Percentiles rank a stretch among this genome's conserved stretches.
phyloP scores from a whole-genome alignment of 2,329 filamentous ascomycete species.

The Penicillium occitanis region DNA sequence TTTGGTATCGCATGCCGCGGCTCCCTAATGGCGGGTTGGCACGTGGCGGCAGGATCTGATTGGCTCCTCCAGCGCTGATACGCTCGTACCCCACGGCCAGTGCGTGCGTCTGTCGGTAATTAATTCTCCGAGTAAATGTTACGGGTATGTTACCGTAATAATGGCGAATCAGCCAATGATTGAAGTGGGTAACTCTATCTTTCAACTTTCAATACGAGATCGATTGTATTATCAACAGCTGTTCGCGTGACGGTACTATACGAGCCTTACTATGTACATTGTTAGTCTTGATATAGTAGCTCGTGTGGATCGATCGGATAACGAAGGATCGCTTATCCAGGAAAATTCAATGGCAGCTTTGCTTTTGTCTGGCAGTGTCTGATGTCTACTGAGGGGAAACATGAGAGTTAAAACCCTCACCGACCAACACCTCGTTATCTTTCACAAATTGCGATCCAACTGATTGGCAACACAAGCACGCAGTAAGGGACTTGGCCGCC shows the following conservation, averaged over 20 bases:
- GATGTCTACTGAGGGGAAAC: not conserved
- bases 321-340: not conserved
- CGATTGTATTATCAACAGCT: not conserved
- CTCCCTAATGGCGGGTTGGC: slow-evolving; percentile 6
- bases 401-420: not conserved
- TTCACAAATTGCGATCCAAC: not conserved
- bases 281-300: not conserved
- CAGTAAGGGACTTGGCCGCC: not conserved
- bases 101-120: not conserved
- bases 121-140: not conserved
- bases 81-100: slow-evolving; percentile 9
- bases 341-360: not conserved
- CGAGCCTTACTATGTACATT: not conserved
- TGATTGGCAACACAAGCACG: not conserved
- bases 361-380: not conserved
- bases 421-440: not conserved
- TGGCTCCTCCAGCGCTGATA: slow-evolving; percentile 8
- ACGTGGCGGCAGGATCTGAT: slow-evolving; percentile 1
- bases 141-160: not conserved
- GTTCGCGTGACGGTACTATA: not conserved
- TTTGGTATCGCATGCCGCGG: slow-evolving; percentile 1
- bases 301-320: slow-evolving; percentile 2
- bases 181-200: not conserved
- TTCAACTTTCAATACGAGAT: not conserved
- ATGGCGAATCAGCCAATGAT: not conserved